Conservation (phyloP, 345 rosid genomes). For the Crucihimalaya himalaica region DNA sequence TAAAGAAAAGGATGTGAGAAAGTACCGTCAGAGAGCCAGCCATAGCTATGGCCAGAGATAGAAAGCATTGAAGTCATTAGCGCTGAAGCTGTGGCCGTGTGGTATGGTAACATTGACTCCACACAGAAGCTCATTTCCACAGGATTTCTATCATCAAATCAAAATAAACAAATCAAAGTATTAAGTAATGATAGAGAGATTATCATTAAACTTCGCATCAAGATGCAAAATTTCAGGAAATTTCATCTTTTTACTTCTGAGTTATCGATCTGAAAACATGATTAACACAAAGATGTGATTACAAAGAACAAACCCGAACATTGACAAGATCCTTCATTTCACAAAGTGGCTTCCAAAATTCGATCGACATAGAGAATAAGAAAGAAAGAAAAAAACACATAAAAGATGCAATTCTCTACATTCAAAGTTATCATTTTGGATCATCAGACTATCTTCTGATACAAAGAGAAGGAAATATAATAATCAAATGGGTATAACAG, state of each 20-base stretch:
- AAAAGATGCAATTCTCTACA: too few species aligned
- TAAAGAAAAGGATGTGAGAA: background rate
- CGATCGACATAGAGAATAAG: background rate
- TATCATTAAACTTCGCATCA: background rate
- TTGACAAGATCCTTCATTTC: background rate
- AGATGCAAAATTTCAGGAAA: background rate
- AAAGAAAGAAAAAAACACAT: background rate
- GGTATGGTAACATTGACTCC: constrained; percentile 89
- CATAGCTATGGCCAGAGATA: constrained; percentile 54
- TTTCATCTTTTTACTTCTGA: background rate
- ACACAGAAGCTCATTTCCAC: constrained; percentile 70
- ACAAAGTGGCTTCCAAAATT: background rate
- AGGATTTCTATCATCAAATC: constrained; percentile 41
- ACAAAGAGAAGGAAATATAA: background rate
- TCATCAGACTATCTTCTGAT: background rate
- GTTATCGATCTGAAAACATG: too few species aligned
- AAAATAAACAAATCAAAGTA: background rate
- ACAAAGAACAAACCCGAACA: background rate
- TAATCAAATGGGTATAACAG: background rate
- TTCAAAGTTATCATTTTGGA: background rate
- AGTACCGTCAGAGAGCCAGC: constrained; percentile 84
- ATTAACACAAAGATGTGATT: background rate
- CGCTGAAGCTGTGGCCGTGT: constrained; percentile 87
- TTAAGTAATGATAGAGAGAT: background rate
- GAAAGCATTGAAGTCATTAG: constrained; percentile 90